These are phyloP conservation scores for Pilobolus umbonatus DNA, from an alignment of 192 early-diverging fungal species.

Conservation along the genomic window DNA sequence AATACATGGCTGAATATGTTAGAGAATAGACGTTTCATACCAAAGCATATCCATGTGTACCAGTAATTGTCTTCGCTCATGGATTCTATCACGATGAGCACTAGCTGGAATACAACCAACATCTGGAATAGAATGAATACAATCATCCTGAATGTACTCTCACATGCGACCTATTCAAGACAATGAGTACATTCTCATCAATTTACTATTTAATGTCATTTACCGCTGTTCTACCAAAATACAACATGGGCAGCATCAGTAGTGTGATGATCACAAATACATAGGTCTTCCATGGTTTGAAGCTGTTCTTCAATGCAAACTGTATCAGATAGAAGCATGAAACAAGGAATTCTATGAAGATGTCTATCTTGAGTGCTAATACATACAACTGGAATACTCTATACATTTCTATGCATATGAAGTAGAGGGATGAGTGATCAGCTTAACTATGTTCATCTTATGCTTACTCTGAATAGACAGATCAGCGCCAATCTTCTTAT, in stretches of 20 bases:
- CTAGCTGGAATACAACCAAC: constrained; percentile 30
- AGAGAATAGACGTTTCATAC: constrained; percentile 5
- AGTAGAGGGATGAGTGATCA: background rate
- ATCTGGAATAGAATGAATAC: constrained; percentile 31
- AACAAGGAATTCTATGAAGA: constrained; percentile 38
- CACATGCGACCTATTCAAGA: constrained; percentile 16
- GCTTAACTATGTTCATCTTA: background rate
- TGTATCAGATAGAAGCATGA: constrained; percentile 32
- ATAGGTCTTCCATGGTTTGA: constrained; percentile 12
- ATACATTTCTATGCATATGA: constrained; percentile 30
- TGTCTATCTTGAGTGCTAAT: constrained; percentile 34
- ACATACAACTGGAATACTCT: constrained; percentile 31
- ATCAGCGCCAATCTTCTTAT: constrained; percentile 63
- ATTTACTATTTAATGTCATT: background rate
- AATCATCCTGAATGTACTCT: constrained; percentile 23
- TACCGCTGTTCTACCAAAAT: constrained; percentile 30
- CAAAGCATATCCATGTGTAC: constrained; percentile 38
- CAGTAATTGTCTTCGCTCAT: constrained; percentile 17
- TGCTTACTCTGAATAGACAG: constrained; percentile 46
- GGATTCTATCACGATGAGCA: constrained; percentile 20
- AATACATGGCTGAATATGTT: background rate
- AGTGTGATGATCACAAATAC: constrained; percentile 26
- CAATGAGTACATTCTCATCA: background rate
- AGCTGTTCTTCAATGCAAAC: constrained; percentile 15
- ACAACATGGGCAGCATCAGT: constrained; percentile 30